Evolutionary conservation across 140 eudicot species (phyloP).

Genomic region (Anethum foeniculum): DNA sequence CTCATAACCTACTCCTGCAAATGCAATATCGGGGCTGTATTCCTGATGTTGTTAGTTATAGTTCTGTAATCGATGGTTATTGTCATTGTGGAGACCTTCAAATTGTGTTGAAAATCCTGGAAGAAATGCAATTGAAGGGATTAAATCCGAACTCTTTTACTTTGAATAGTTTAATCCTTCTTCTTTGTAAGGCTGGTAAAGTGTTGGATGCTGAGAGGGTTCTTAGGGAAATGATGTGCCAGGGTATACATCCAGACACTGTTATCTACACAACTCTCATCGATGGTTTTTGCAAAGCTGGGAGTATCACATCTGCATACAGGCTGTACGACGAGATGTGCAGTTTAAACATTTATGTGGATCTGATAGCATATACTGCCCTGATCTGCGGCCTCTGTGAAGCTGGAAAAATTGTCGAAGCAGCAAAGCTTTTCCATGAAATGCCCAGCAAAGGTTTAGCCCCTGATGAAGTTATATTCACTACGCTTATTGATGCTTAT

Average conservation of each 20-base stretch:
- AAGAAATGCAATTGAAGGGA: slow-evolving; percentile 62
- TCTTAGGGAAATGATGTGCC: slow-evolving; percentile 64
- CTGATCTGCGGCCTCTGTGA: slow-evolving; percentile 62
- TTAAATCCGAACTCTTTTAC: slow-evolving; percentile 74
- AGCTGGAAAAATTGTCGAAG: slow-evolving; percentile 57
- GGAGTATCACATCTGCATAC: slow-evolving; percentile 46
- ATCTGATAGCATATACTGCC: slow-evolving; percentile 61
- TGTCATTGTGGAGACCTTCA: slow-evolving; percentile 53
- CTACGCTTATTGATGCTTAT: slow-evolving; percentile 78
- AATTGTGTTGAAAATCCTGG: slow-evolving; percentile 38
- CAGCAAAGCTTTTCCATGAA: slow-evolving; percentile 49
- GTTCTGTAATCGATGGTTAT: slow-evolving; percentile 75
- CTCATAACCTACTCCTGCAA: slow-evolving; percentile 68
- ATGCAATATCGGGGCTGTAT: slow-evolving; percentile 67
- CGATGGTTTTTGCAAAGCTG: slow-evolving; percentile 70
- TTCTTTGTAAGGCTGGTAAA: slow-evolving; percentile 65
- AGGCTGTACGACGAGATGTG: slow-evolving; percentile 63
- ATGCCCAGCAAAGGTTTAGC: slow-evolving; percentile 47
- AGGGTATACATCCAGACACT: slow-evolving; percentile 53
- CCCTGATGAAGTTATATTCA: slow-evolving; percentile 66
- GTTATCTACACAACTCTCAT: slow-evolving; percentile 80
- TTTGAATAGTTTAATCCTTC: slow-evolving; percentile 52
- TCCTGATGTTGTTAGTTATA: slow-evolving; percentile 73
- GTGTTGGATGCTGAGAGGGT: slow-evolving; percentile 62
- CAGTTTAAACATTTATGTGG: slow-evolving; percentile 45